Percentiles rank a stretch among this genome's conserved stretches.
These are phyloP conservation scores for Pseudotsuga menziesii DNA, from an alignment of 75 land plant species.

Conservation along the genomic window DNA sequence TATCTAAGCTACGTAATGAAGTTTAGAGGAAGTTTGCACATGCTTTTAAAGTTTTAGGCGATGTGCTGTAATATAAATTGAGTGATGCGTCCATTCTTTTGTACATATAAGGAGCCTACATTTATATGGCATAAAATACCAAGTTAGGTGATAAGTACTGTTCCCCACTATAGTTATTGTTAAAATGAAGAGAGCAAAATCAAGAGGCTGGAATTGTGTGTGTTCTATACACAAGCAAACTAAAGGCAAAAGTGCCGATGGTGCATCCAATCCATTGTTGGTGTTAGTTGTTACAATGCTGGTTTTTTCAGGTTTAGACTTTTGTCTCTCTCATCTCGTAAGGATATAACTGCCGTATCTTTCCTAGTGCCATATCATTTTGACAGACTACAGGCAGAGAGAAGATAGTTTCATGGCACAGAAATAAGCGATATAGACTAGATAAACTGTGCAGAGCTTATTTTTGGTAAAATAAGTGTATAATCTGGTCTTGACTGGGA, in stretches of 20 bases:
- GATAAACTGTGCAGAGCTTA: neutral
- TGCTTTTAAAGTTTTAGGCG: neutral
- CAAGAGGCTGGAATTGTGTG: neutral
- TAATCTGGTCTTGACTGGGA: neutral
- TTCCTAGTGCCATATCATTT: neutral
- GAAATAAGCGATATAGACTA: neutral
- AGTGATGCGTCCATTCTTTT: neutral
- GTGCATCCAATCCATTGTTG: constrained; percentile 2
- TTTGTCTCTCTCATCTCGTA: neutral
- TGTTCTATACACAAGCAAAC: neutral
- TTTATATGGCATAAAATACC: neutral
- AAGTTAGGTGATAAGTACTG: neutral
- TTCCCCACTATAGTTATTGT: neutral
- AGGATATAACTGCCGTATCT: neutral
- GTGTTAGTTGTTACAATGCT: neutral
- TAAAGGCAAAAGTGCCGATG: constrained; percentile 4
- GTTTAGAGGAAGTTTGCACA: neutral
- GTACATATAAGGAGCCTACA: constrained; percentile 9
- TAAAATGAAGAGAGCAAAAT: neutral
- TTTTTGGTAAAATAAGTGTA: neutral
- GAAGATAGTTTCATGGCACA: neutral
- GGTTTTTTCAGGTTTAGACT: neutral
- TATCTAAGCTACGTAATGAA: constrained; percentile 3
- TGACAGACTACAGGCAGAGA: neutral
- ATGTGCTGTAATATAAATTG: constrained; percentile 5